phyloP scores from a whole-genome alignment of 2,329 filamentous ascomycete species.

The Neurospora sp. region DNA sequence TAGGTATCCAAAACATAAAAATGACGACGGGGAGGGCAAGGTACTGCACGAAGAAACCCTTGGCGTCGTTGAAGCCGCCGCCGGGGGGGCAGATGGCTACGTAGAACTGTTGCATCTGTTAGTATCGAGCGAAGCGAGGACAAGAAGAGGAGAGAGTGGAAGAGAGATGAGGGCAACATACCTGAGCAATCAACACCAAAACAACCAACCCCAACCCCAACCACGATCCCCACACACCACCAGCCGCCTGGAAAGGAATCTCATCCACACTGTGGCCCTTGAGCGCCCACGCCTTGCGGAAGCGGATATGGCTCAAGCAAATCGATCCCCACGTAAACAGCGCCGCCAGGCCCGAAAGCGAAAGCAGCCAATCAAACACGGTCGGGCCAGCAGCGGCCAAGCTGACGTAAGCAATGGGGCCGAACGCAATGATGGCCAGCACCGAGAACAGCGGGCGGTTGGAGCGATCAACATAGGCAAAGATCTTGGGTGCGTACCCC shows the following conservation, averaged over 20 bases:
- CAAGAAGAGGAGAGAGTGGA: too few species aligned
- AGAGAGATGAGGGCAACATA: too few species aligned
- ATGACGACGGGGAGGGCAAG: slow-evolving; percentile 44
- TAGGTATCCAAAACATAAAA: too few species aligned
- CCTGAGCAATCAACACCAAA: slow-evolving; percentile 41
- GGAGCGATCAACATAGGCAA: slow-evolving; percentile 43
- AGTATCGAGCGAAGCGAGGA: slow-evolving; percentile 1
- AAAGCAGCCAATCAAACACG: slow-evolving; percentile 56
- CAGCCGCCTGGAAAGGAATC: slow-evolving; percentile 51
- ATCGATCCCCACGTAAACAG: slow-evolving; percentile 60
- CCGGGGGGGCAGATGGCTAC: slow-evolving; percentile 33
- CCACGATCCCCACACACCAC: slow-evolving; percentile 53
- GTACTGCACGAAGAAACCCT: slow-evolving; percentile 45
- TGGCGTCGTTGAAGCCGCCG: slow-evolving; percentile 26
- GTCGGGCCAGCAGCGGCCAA: slow-evolving; percentile 34
- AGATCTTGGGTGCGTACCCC: slow-evolving; percentile 43
- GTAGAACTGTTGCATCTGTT: slow-evolving; percentile 30
- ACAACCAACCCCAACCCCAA: slow-evolving; percentile 48
- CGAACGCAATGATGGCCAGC: slow-evolving; percentile 34
- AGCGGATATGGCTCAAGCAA: slow-evolving; percentile 57
- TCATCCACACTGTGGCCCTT: slow-evolving; percentile 54
- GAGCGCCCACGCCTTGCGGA: slow-evolving; percentile 49
- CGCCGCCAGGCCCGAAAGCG: slow-evolving; percentile 51
- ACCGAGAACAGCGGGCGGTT: slow-evolving; percentile 41
- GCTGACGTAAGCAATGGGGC: slow-evolving; percentile 38